phyloP scores from a whole-genome alignment of 495 filamentous ascomycete species.

The Rhypophila decipiens region DNA sequence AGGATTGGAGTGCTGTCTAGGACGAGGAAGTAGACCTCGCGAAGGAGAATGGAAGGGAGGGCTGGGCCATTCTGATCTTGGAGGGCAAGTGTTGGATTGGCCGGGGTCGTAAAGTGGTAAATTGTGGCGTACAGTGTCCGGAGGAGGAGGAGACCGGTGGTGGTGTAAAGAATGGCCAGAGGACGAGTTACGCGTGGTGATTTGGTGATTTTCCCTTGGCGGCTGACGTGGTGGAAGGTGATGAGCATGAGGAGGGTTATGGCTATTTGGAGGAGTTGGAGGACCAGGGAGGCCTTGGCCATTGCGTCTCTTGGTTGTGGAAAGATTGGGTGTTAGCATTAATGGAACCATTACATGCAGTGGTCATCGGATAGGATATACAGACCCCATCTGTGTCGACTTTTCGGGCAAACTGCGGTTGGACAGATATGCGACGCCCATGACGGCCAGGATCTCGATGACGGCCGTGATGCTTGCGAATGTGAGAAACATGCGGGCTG shows the following conservation, averaged over 20 bases:
- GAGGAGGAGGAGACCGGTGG: conserved; percentile 24
- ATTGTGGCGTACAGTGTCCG: conserved; percentile 27
- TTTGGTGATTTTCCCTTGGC: conserved; percentile 1
- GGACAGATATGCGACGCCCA: conserved; percentile 23
- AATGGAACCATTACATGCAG: too few species aligned
- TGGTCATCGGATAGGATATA: too few species aligned
- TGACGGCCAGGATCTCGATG: conserved; percentile 25
- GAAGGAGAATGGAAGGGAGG: conserved; percentile 16
- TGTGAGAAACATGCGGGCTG: conserved; percentile 18
- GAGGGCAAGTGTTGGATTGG: conserved; percentile 7
- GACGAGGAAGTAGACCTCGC: conserved; percentile 26
- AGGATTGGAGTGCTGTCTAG: conserved; percentile 3
- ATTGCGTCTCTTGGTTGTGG: too few species aligned
- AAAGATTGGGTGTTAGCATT: too few species aligned
- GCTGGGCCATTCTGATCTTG: too few species aligned
- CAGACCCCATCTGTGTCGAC: conserved; percentile 14
- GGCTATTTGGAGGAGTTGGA: conserved; percentile 25
- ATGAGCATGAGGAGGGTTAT: conserved; percentile 20
- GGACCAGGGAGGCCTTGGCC: conserved; percentile 18
- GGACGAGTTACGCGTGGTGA: conserved; percentile 7
- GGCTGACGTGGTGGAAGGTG: conserved; percentile 26
- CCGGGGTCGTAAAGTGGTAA: conserved; percentile 23
- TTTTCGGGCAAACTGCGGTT: conserved; percentile 13
- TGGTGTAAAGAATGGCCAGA: conserved; percentile 23
- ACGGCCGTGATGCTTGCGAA: conserved; percentile 24